Evolutionary conservation across 495 filamentous ascomycete species (phyloP).

Genomic region (Beverwykella pulmonaria): DNA sequence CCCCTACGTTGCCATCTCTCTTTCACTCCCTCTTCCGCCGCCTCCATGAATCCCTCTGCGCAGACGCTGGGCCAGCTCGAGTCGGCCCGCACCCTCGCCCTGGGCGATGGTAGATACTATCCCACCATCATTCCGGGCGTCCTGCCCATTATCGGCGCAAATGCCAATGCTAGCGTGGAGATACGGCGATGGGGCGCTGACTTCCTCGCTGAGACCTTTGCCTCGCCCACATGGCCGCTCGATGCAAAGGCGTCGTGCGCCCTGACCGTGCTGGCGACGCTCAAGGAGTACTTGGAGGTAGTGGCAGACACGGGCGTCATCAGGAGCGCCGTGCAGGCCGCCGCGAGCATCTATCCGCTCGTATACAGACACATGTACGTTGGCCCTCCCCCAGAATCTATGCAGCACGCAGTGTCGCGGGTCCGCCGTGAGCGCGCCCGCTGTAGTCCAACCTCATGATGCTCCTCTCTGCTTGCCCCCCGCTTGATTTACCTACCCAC

Average conservation of each 20-base stretch:
- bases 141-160: constrained; percentile 81
- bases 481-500: not conserved
- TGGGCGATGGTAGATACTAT: constrained; percentile 82
- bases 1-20: constrained; percentile 16
- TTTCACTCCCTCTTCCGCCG: not conserved
- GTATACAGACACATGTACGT: constrained; percentile 85
- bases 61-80: constrained; percentile 71
- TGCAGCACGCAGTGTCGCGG: not conserved
- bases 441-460: not conserved
- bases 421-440: not conserved
- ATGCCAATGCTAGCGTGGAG: constrained; percentile 62
- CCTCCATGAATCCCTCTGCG: constrained; percentile 22
- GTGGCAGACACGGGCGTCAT: constrained; percentile 70
- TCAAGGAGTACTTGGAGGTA: constrained; percentile 72
- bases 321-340: constrained; percentile 79
- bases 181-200: constrained; percentile 94
- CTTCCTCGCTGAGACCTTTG: constrained; percentile 94
- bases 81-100: constrained; percentile 81
- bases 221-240: constrained; percentile 72
- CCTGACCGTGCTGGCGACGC: constrained; percentile 69
- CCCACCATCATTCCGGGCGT: constrained; percentile 86
- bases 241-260: constrained; percentile 77
- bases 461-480: not conserved
- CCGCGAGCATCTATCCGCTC: constrained; percentile 87
- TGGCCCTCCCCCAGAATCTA: constrained; percentile 3